Conservation (phyloP, 192 early-diverging fungal genomes). For the Coemansia sp. region DNA sequence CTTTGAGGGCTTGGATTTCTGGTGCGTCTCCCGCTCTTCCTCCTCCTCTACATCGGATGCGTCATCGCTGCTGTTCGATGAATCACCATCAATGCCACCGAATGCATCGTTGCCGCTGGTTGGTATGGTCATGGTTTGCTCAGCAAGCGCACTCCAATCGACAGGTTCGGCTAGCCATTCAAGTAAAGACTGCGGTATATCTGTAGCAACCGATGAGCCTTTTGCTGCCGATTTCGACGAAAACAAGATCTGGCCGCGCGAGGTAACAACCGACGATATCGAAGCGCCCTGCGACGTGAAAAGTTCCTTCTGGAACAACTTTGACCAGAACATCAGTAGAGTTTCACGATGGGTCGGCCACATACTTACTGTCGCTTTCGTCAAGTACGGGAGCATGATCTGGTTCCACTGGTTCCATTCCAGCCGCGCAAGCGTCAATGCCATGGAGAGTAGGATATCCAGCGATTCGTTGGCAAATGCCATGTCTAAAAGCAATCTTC, state of each 20-base stretch:
- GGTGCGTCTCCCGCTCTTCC: neutral
- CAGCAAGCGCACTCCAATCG: conserved; percentile 18
- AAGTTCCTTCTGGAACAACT: conserved; percentile 28
- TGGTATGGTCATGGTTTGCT: conserved; percentile 27
- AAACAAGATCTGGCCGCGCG: conserved; percentile 43
- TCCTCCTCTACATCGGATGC: neutral
- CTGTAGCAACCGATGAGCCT: neutral
- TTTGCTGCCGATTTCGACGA: conserved; percentile 11
- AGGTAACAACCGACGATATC: conserved; percentile 30
- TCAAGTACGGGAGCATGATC: conserved; percentile 71
- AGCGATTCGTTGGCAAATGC: conserved; percentile 25
- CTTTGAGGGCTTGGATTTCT: neutral
- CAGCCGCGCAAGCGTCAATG: conserved; percentile 66
- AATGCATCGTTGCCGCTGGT: conserved; percentile 15
- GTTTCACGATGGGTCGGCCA: conserved; percentile 17
- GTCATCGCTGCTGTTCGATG: conserved; percentile 1
- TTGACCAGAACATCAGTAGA: conserved; percentile 39
- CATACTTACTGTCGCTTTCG: conserved; percentile 31
- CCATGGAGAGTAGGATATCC: conserved; percentile 64
- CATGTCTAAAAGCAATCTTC: conserved; percentile 36
- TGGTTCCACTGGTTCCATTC: conserved; percentile 73
- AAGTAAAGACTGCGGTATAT: conserved; percentile 22
- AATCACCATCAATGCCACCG: conserved; percentile 15
- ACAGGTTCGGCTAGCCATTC: conserved; percentile 34
- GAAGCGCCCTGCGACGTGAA: conserved; percentile 6